Evolutionary conservation across 108 stramenopile species (phyloP), one percentile per base, ranked within the genome.

Genomic region (Heterococcus sp.): DNA sequence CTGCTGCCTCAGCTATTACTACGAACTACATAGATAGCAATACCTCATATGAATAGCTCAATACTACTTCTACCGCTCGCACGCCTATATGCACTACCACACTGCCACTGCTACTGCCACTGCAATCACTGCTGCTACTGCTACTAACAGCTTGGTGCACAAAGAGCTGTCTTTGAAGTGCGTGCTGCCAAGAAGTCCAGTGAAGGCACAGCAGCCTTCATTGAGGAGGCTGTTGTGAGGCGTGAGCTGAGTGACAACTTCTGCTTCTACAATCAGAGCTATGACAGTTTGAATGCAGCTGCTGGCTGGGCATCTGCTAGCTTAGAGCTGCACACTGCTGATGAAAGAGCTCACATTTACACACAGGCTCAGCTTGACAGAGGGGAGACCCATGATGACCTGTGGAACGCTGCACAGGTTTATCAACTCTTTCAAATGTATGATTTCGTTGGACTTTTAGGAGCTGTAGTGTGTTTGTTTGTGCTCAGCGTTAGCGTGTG

Each of bases 331-430:
- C 98, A 99, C 85, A 46, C 88, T 34, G 46, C 68, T 21, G 98
- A 99, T 78, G 73, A 77, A 67, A 89, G 98, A n/a, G 92, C 94
- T 78, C 84, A 89, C 72, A 40, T 92, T 64, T 99, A 98, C 84
- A 89, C 90, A 0, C 78, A 88, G 74, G 83, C 89, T 37, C 86
- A 97, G 69, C 85, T 99, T 31, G 96, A 97, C 78, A 63, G 73
- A 34, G 95, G 85, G 34, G 71, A 74, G 67, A 97, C 98, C 0
- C 94, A 96, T 81, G 98, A 99, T 80, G 95, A 97, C 75, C 85
- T 99, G 38, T 99, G 98, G 98, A 99, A 98, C 88, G 98, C 98
- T 26, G 95, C 96, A 2, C 96, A 99, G 86, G 69, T 58, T 8
- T 21, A n/a, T n/a, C n/a, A n/a, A n/a, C n/a, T n/a, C n/a, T n/a